Percentiles rank a stretch among this genome's conserved stretches.
phyloP scores from a whole-genome alignment of 2,329 filamentous ascomycete species.

The Didymosphaeria variabile region DNA sequence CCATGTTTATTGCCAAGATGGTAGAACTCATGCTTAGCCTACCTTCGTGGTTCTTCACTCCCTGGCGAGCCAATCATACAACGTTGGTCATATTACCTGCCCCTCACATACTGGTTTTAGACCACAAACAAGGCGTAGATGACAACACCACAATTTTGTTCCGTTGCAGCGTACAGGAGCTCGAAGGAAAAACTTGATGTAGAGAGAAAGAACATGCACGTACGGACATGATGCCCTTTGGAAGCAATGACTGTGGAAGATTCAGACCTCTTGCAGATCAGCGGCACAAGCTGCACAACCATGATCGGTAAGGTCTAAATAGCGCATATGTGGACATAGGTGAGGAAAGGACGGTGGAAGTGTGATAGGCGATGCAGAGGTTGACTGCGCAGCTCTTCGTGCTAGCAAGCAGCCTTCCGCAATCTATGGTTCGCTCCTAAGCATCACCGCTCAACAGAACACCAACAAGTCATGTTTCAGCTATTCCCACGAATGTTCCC shows the following conservation, averaged over 20 bases:
- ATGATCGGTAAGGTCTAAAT: no score
- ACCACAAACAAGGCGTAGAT: neutral
- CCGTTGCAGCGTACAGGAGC: neutral
- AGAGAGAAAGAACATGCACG: neutral
- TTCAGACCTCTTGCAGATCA: neutral
- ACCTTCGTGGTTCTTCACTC: neutral
- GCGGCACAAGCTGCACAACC: no score
- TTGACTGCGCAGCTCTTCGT: no score
- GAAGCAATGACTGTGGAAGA: neutral
- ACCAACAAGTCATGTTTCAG: no score
- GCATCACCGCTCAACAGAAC: no score
- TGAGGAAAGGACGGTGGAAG: no score
- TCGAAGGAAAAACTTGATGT: neutral
- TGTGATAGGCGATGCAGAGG: no score
- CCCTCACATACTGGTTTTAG: neutral
- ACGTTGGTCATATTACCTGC: no score
- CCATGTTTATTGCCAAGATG: neutral
- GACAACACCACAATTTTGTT: neutral
- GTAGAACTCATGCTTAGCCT: neutral
- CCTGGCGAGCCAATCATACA: neutral
- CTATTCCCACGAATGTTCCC: no score
- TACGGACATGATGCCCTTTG: neutral
- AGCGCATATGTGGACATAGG: no score
- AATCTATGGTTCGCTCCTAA: no score
- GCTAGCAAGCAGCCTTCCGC: no score